Percentiles rank a stretch among this genome's conserved stretches.
Evolutionary conservation across 2,329 filamentous ascomycete genomes (phyloP).

Genomic region (Pyrenochaeta sp.): DNA sequence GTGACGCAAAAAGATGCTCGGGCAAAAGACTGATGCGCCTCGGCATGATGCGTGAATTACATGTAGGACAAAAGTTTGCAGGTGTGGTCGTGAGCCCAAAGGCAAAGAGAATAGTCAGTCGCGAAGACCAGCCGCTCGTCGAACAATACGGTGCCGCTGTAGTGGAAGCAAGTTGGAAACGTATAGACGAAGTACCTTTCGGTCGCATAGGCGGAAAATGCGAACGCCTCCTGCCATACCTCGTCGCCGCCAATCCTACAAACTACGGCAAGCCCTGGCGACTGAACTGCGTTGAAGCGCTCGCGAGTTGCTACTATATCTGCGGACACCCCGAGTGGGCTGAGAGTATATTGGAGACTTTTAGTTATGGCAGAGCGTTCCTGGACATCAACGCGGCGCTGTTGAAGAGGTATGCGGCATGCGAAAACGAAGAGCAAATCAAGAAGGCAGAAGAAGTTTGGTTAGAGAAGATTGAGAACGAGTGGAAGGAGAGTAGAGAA

Average conservation of each 20-base stretch:
- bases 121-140: conserved; percentile 81
- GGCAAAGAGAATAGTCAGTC: conserved; percentile 83
- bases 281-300: conserved; percentile 92
- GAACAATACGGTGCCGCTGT: conserved; percentile 93
- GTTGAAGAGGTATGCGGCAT: conserved; percentile 84
- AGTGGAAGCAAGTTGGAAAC: conserved; percentile 96
- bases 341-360: conserved; percentile 79
- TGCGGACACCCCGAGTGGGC: conserved; percentile 94
- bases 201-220: conserved; percentile 90
- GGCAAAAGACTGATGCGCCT: conserved; percentile 93
- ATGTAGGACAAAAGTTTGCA: conserved; percentile 88
- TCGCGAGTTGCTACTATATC: conserved; percentile 92
- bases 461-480: conserved; percentile 87
- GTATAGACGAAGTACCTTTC: conserved; percentile 91
- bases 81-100: conserved; percentile 97
- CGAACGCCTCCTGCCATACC: conserved; percentile 83
- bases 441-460: conserved; percentile 87
- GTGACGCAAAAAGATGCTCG: conserved; percentile 95
- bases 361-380: conserved; percentile 88
- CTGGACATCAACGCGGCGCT: conserved; percentile 87
- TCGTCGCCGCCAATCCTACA: conserved; percentile 94
- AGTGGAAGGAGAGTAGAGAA: conserved; percentile 82
- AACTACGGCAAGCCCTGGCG: conserved; percentile 98
- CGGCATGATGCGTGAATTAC: conserved; percentile 90
- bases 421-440: conserved; percentile 79